Evolutionary conservation across 495 filamentous ascomycete genomes (phyloP).

Genomic region (Aspergillus homomorphus): DNA sequence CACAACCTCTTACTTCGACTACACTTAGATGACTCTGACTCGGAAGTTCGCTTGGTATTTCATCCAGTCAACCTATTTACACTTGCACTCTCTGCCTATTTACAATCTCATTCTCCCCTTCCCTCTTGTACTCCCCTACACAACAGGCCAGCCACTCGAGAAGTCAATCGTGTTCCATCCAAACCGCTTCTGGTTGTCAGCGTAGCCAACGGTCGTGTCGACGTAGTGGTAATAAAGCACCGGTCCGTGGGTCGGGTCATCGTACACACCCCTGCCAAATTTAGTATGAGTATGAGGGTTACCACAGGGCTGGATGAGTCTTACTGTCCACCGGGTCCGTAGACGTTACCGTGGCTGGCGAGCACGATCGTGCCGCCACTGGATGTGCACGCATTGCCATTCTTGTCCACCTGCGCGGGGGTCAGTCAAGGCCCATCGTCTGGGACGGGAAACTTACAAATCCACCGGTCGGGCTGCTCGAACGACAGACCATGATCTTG

Average conservation of each 20-base stretch:
- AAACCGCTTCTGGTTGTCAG: conserved; percentile 61
- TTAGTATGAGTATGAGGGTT: too few relatives aligned
- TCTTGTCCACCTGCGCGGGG: conserved; percentile 46
- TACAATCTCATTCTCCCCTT: not conserved
- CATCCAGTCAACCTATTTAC: not conserved
- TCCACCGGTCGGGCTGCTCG: conserved; percentile 48
- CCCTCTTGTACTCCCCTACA: conserved; percentile 19
- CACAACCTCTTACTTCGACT: too few relatives aligned
- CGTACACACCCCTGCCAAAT: conserved; percentile 42
- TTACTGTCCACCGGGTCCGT: conserved; percentile 71
- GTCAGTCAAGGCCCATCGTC: conserved; percentile 3
- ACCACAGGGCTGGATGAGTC: too few relatives aligned
- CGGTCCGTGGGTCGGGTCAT: conserved; percentile 44
- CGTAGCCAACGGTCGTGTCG: conserved; percentile 62
- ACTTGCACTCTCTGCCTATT: not conserved
- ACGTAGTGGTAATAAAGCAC: conserved; percentile 74
- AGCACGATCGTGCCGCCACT: conserved; percentile 67
- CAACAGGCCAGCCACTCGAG: conserved; percentile 64
- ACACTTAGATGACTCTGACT: too few relatives aligned
- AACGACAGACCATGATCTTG: conserved; percentile 65
- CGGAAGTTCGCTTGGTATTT: too few relatives aligned
- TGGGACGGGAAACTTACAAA: conserved; percentile 47
- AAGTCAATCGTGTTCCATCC: conserved; percentile 67
- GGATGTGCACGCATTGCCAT: conserved; percentile 52
- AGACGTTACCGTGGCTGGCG: conserved; percentile 58